phyloP scores from a whole-genome alignment of 2,329 filamentous ascomycete species.

The Zymoseptoria tritici region DNA sequence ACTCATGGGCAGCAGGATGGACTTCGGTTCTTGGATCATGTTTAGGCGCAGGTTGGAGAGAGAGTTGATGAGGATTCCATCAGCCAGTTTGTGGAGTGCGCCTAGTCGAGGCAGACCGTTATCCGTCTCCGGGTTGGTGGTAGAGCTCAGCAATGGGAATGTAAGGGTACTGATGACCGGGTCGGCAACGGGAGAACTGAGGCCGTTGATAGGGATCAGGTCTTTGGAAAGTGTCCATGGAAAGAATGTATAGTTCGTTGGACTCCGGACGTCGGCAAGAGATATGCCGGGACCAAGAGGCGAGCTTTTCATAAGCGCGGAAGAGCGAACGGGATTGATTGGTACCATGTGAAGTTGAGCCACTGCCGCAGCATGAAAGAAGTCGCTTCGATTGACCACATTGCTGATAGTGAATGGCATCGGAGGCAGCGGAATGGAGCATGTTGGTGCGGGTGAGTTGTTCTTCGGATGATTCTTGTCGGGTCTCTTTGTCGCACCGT shows the following conservation, averaged over 20 bases:
- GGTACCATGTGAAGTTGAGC: conserved; percentile 74
- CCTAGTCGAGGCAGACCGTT: conserved; percentile 24
- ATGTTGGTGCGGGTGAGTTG: conserved; percentile 45
- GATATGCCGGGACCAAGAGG: conserved; percentile 37
- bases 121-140: conserved; percentile 7
- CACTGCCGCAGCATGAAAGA: conserved; percentile 84
- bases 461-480: neutral
- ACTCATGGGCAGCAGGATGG: neutral
- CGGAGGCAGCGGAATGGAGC: conserved; percentile 54
- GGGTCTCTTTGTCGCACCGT: conserved; percentile 1
- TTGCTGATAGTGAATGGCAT: conserved; percentile 67
- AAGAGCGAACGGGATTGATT: conserved; percentile 24
- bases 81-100: conserved; percentile 49
- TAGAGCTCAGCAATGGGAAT: conserved; percentile 46
- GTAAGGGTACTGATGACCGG: conserved; percentile 65
- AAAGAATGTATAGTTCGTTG: conserved; percentile 75
- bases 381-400: conserved; percentile 68
- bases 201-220: conserved; percentile 68
- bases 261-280: conserved; percentile 48
- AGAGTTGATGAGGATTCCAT: conserved; percentile 54
- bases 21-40: conserved; percentile 52
- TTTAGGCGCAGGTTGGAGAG: conserved; percentile 56
- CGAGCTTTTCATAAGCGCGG: conserved; percentile 37
- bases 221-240: conserved; percentile 83
- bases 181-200: conserved; percentile 63